Evolutionary conservation across 192 early-diverging fungal genomes (phyloP).

Genomic region (Backusella luteola): DNA sequence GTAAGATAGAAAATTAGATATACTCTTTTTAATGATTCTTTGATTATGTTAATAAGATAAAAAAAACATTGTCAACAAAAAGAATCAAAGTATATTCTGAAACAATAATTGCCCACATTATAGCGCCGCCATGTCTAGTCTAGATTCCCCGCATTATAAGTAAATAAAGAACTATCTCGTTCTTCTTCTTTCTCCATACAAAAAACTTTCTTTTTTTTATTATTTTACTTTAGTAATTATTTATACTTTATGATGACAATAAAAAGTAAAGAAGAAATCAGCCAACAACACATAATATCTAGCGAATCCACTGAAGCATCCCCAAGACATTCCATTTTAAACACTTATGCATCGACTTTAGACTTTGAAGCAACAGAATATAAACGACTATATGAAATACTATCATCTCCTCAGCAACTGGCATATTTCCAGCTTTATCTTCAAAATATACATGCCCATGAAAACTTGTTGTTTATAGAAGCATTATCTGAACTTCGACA

Average conservation of each 20-base stretch:
- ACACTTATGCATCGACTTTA: not conserved
- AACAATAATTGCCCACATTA: not conserved
- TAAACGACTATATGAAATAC: constrained; percentile 19
- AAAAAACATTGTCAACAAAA: not conserved
- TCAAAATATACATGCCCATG: constrained; percentile 19
- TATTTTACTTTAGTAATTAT: not conserved
- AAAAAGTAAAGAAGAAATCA: not conserved
- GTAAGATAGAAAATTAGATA: not conserved
- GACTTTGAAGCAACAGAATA: not conserved
- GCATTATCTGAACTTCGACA: constrained; percentile 23
- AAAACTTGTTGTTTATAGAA: constrained; percentile 36
- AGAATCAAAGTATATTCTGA: not conserved
- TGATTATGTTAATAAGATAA: not conserved
- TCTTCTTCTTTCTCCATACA: not conserved
- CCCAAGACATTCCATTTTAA: not conserved
- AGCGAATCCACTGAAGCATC: not conserved
- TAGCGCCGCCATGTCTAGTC: not conserved
- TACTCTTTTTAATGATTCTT: not conserved
- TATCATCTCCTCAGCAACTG: constrained; percentile 22
- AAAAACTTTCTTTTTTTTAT: not conserved
- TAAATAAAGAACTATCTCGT: not conserved
- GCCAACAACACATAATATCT: not conserved
- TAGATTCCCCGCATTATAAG: not conserved
- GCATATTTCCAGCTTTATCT: constrained; percentile 27
- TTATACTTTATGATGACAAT: not conserved